Conservation (phyloP, 768 basidiomycete species). For the Myochromella boudieri region DNA sequence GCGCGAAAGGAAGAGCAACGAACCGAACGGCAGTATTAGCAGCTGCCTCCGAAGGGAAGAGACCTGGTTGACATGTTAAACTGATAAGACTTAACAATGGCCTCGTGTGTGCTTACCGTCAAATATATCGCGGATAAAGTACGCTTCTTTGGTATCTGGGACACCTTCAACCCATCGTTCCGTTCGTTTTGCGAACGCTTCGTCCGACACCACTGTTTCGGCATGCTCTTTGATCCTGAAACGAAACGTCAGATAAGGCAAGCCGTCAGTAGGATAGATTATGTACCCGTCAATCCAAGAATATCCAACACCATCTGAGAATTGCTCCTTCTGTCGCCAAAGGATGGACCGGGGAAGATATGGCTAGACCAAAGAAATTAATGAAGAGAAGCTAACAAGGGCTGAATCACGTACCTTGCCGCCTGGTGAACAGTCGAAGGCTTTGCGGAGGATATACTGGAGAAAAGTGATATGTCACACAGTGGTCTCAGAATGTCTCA, state of each 20-base stretch:
- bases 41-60: constrained; percentile 85
- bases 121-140: constrained; percentile 89
- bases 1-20: constrained; percentile 32
- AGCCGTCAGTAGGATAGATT: background rate
- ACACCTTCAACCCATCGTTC: constrained; percentile 78
- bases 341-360: constrained; percentile 94
- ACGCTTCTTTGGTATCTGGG: constrained; percentile 97
- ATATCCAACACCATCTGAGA: constrained; percentile 98
- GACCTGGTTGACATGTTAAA: constrained; percentile 40
- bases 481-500: no score
- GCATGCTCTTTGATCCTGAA: constrained; percentile 89
- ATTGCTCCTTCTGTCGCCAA: constrained; percentile 99
- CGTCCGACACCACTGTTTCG: constrained; percentile 73
- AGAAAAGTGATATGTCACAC: background rate
- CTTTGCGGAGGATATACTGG: constrained; percentile 93
- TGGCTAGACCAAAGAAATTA: constrained; percentile 44
- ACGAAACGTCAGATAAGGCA: constrained; percentile 5
- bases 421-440: constrained; percentile 84
- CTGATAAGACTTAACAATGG: constrained; percentile 6
- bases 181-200: constrained; percentile 66
- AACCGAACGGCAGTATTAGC: constrained; percentile 90
- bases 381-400: background rate
- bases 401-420: constrained; percentile 52
- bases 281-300: constrained; percentile 96
- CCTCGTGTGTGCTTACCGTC: constrained; percentile 50